Percentiles rank a stretch among this genome's conserved stretches.
These are phyloP conservation scores for Begonia loranthoides DNA, from an alignment of 306 rosid species.

Conservation along the genomic window DNA sequence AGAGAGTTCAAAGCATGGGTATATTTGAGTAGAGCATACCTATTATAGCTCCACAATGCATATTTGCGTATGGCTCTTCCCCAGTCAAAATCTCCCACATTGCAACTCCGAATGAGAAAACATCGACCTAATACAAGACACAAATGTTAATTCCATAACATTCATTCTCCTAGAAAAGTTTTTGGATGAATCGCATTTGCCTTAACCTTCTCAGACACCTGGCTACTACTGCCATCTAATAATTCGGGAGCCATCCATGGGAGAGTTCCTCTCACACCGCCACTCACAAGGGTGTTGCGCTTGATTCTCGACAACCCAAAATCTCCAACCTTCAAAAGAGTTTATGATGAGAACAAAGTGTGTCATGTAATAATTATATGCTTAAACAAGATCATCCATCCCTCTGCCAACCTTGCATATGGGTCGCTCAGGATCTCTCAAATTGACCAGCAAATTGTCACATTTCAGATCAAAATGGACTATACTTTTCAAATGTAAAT, in stretches of 20 bases:
- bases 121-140: constrained; percentile 46
- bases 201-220: constrained; percentile 87
- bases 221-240: constrained; percentile 60
- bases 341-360: not conserved
- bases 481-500: constrained; percentile 80
- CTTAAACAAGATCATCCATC: not conserved
- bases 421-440: constrained; percentile 84
- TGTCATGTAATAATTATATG: too few relatives aligned
- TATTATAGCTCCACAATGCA: constrained; percentile 96
- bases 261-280: constrained; percentile 95
- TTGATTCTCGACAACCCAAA: constrained; percentile 88
- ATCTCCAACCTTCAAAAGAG: constrained; percentile 64
- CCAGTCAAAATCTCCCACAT: constrained; percentile 97
- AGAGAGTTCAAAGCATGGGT: not conserved
- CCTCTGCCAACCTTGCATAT: constrained; percentile 68
- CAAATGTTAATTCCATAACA: not conserved
- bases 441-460: constrained; percentile 87
- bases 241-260: constrained; percentile 99
- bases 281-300: constrained; percentile 77
- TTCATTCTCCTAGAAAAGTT: not conserved
- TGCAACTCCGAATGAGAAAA: constrained; percentile 80
- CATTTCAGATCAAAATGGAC: constrained; percentile 95
- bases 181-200: constrained; percentile 1
- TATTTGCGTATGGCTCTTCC: constrained; percentile 84
- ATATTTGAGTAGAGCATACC: constrained; percentile 15